These are phyloP conservation scores for Cercospora sojina DNA, from an alignment of 2,329 filamentous ascomycete genomes.

Conservation along the genomic window DNA sequence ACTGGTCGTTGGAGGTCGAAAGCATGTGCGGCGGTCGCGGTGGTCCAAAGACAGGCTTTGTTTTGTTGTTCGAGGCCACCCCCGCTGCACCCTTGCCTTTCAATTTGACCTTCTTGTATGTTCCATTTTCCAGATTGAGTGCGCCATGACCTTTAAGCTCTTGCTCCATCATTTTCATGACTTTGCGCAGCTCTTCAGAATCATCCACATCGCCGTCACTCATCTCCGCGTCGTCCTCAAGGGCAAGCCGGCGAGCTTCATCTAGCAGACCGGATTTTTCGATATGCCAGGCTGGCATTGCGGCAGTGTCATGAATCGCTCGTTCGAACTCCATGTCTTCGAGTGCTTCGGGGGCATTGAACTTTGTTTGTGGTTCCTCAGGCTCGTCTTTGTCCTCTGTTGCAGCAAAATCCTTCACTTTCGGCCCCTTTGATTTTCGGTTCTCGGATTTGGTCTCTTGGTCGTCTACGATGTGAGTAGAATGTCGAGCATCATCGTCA, in stretches of 20 bases:
- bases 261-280: conserved; percentile 37
- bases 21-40: conserved; percentile 33
- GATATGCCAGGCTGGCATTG: conserved; percentile 52
- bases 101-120: conserved; percentile 27
- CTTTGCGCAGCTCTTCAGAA: conserved; percentile 61
- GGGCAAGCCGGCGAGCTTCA: conserved; percentile 40
- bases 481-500: conserved; percentile 32
- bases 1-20: not conserved
- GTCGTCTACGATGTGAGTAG: conserved; percentile 33
- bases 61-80: conserved; percentile 15
- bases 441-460: not conserved
- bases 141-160: conserved; percentile 70
- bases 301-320: conserved; percentile 94
- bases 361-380: conserved; percentile 38
- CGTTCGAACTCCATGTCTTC: conserved; percentile 79
- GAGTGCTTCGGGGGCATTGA: conserved; percentile 69
- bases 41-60: conserved; percentile 34
- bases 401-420: conserved; percentile 7
- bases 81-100: conserved; percentile 33
- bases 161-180: conserved; percentile 68
- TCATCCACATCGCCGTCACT: conserved; percentile 49
- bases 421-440: not conserved
- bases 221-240: conserved; percentile 45
- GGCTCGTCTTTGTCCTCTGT: conserved; percentile 39
- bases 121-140: conserved; percentile 48